Evolutionary conservation across 1,284 basidiomycete genomes (phyloP), one percentile per base, ranked within the genome.

Genomic region (Leccinum colubrinum): DNA sequence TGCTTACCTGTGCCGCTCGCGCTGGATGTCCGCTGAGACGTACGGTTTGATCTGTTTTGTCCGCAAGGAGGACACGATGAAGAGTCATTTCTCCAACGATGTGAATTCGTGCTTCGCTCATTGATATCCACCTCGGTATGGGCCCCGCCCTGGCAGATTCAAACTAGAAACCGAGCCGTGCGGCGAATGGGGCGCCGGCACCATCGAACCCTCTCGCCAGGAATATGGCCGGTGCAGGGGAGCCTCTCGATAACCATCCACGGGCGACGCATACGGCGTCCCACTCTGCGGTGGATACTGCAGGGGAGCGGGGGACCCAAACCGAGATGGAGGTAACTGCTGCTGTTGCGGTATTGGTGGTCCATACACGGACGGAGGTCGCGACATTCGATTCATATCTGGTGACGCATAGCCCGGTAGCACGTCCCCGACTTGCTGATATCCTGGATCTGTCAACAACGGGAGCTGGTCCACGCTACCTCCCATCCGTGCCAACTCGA

Each of bases 381-480:
- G 66, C 11, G 4, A 7, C 43, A 53, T 53, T 53, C 27, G 52
- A 27, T 57, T 62, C 6, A 61, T 27, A 1, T 72, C 70, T 9
- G 72, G 70, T 6, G 68, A 64, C 54, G 64, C 63, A 58, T 74
- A 73, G 20, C 65, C 69, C 37, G 46, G 51, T 8, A 69, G n/a
- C 15, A 22, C 59, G n/a, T 76, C 72, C 53, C 71, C 76, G 52
- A 69, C 22, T 35, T 11, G 69, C 11, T 70, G 69, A 39, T 72
- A 72, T 7, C 66, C 68, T 37, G 72, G 62, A 37, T 74, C 72
- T 48, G 72, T 74, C 50, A 90, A 78, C 14, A 90, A 71, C 2
- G 88, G 88, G 60, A 80, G 69, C 17, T 78, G 72, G 61, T 88
- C 86, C 54, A 79, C 77, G 65, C 82, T 82, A 6, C 55, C 55